Percentiles rank a stretch among this genome's conserved stretches.
Evolutionary conservation across 352 stramenopile genomes (phyloP).

Genomic region (Pythium aquatile): DNA sequence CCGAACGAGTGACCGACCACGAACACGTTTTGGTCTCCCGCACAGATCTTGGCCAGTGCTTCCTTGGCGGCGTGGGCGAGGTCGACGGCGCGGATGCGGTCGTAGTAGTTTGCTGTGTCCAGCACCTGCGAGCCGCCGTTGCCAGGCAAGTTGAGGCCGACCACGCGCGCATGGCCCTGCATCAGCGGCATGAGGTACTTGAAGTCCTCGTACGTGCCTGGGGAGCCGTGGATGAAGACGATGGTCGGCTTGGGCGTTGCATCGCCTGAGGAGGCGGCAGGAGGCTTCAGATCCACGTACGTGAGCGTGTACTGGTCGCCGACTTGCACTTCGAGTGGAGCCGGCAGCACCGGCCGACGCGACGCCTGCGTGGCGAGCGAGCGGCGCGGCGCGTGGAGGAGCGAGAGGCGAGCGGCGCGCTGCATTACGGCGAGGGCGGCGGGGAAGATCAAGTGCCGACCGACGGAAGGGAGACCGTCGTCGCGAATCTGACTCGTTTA

Average conservation of each 20-base stretch:
- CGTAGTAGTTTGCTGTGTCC: slow-evolving; percentile 19
- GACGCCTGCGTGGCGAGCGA: slow-evolving; percentile 6
- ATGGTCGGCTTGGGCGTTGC: slow-evolving; percentile 18
- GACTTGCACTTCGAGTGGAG: neutral
- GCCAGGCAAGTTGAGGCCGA: slow-evolving; percentile 29
- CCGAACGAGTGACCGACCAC: slow-evolving; percentile 33
- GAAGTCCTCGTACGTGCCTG: slow-evolving; percentile 48
- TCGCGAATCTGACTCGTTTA: neutral
- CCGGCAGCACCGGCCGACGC: neutral
- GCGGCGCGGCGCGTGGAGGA: slow-evolving; percentile 1
- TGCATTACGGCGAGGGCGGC: neutral
- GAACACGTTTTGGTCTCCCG: slow-evolving; percentile 16
- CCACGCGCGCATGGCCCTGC: slow-evolving; percentile 16
- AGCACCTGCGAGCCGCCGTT: slow-evolving; percentile 17
- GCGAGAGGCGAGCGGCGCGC: neutral
- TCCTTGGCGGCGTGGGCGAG: slow-evolving; percentile 17
- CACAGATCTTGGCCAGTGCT: slow-evolving; percentile 21
- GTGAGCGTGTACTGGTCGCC: slow-evolving; percentile 15
- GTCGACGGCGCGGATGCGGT: slow-evolving; percentile 16
- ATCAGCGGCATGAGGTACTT: slow-evolving; percentile 43
- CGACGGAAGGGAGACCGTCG: too few species aligned
- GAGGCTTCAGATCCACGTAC: slow-evolving; percentile 21
- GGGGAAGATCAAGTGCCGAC: neutral
- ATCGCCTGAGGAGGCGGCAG: neutral
- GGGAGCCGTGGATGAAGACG: slow-evolving; percentile 48